These are phyloP conservation scores for Fusarium cicatricum DNA, from an alignment of 2,329 filamentous ascomycete genomes.

Conservation along the genomic window DNA sequence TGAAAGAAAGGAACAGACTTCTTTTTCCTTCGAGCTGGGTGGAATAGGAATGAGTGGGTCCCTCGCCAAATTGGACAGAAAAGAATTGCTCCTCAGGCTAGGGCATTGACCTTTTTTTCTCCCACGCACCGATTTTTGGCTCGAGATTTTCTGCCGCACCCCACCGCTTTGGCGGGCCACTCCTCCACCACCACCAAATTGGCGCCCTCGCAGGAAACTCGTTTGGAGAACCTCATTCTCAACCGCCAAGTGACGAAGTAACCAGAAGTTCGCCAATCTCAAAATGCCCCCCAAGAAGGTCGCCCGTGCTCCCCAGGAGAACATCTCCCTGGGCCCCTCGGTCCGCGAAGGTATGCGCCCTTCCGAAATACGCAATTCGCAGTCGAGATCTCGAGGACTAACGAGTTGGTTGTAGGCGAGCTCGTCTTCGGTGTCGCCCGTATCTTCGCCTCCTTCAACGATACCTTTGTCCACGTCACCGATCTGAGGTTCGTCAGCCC, in stretches of 20 bases:
- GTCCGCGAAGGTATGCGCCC: constrained; percentile 83
- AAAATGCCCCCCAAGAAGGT: constrained; percentile 96
- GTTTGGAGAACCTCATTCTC: constrained; percentile 44
- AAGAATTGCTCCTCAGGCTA: constrained; percentile 36
- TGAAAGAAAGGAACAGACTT: constrained; percentile 8
- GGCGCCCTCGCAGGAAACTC: constrained; percentile 38
- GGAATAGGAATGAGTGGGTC: constrained; percentile 12
- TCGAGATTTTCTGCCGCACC: constrained; percentile 48
- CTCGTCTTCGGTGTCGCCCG: constrained; percentile 98
- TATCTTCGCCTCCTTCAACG: constrained; percentile 94
- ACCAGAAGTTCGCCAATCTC: constrained; percentile 51
- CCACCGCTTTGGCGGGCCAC: constrained; percentile 47
- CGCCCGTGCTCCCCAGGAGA: constrained; percentile 83
- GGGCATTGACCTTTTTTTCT: constrained; percentile 42
- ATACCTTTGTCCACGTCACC: constrained; percentile 98
- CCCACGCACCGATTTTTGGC: constrained; percentile 29
- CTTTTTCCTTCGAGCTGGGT: constrained; percentile 32
- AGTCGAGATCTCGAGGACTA: constrained; percentile 14
- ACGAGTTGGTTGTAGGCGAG: constrained; percentile 68
- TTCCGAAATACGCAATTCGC: constrained; percentile 7
- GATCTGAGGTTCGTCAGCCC: constrained; percentile 82
- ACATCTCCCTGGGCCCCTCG: constrained; percentile 97
- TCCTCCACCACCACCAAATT: constrained; percentile 41
- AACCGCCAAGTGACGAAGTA: constrained; percentile 47
- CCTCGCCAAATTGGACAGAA: background rate